Evolutionary conservation across 2,329 filamentous ascomycete species (phyloP), one percentile per base, ranked within the genome.

Genomic region (Apiospora arundinis): DNA sequence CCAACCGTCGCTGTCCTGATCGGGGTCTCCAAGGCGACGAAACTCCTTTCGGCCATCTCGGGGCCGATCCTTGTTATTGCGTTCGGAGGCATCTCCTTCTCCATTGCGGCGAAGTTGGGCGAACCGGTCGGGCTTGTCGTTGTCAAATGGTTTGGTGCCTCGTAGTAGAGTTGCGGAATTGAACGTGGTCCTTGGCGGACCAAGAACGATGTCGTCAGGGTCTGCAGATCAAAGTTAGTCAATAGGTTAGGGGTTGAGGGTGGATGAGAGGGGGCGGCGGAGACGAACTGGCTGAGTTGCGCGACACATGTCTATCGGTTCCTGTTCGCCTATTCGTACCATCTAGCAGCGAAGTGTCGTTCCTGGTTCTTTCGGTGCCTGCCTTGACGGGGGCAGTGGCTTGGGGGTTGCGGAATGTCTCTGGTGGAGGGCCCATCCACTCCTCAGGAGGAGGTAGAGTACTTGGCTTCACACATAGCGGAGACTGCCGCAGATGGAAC

Each of bases 401-500:
- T 73, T 78, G 78, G 52, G 84, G 84, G 49, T 83, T 82, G 72
- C 86, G 85, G 71, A 80, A 79, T 70, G 82, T 82, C 70, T 88
- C 86, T 65, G 83, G 82, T 23, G 84, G 82, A 72, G 83, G 80
- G 72, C 95, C 95, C 94, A 98, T 97, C 95, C 95, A 98, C 86
- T 97, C 94, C 84, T 97, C 94, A 74, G 92, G 89, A 37, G 94
- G 92, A 75, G 95, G 95, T 65, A 98, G 88, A 74, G 88, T 89
- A 74, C 92, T 85, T 66, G 95, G 95, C 83, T 93, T 97, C 77
- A 88, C 85, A 79, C 95, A 95, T 81, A 97, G 86, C 75, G 95
- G 95, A 74, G 95, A 98, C 72, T 92, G 87, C 82, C 92, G 90
- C 78, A 98, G 86, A 81, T 88, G 87, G 77, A 94, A 85, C 76